Base-by-base conservation (phyloP, 768 basidiomycete genomes). In the Mycena maculata region DNA sequence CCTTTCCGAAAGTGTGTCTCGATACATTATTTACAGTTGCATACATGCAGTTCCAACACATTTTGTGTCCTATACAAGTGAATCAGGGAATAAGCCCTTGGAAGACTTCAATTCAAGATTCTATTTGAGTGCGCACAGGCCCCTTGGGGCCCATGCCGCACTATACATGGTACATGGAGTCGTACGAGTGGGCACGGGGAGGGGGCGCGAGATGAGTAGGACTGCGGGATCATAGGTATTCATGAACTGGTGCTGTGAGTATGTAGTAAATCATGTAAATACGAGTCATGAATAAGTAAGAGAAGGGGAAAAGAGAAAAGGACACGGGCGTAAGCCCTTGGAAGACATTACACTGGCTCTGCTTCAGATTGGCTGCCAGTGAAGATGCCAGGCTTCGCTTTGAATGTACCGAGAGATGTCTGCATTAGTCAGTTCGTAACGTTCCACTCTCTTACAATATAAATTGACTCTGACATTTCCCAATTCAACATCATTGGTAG, bases 401-500 rank as follows among this genome's bases (percentile, higher is more conserved):
- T 36, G 23, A 55, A 55, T 39, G 33, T 38, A 27, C 53, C 53
- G 25, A 55, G 36, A 55, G 53, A 25, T 27, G 38, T 41, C 53
- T 55, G 38, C 23, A 55, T 54, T 41, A 4, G 28, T 33, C 42
- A 57, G 56, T 28, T 45, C 30, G n/a, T 45, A n/a, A 44, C 10
- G 18, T 44, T 56, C 27, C 39, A 53, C 11, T 15, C 1, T 53
- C 13, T 18, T 39, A 16, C 56, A 45, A 45, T 23, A 44, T 31
- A 31, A 33, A 33, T 15, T 7, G 18, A 31, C 42, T 12, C 53
- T 54, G 31, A 57, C 56, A 33, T 31, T 57, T 44, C 30, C 41
- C 56, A 57, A 57, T 45, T 47, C 56, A 57, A 57, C 30, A 45
- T 45, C 56, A 28, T n/a, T 41, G 11, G 16, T 38, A 45, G 5